Evolutionary conservation across 176 grass and related monocot genomes (phyloP).

Genomic region (Aegilops speltoides): DNA sequence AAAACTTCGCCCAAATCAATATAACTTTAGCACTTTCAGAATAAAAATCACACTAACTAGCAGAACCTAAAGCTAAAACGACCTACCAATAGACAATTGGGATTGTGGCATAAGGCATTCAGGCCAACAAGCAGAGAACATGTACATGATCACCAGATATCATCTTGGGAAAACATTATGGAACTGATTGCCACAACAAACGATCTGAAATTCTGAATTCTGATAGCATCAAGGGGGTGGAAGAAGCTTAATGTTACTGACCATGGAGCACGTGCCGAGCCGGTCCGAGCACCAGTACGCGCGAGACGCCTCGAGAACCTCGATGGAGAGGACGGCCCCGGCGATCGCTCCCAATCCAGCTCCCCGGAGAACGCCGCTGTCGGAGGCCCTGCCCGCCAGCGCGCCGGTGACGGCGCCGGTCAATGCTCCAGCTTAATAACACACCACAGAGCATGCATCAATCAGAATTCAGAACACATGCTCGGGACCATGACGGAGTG

Average conservation of each 20-base stretch:
- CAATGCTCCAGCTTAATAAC: conserved; percentile 53
- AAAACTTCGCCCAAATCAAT: too few species aligned
- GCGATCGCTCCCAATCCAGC: conserved; percentile 67
- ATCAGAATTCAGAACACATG: neutral
- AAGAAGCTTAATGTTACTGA: conserved; percentile 39
- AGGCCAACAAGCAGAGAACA: neutral
- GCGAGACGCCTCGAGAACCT: conserved; percentile 71
- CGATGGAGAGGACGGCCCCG: conserved; percentile 68
- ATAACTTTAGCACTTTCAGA: too few species aligned
- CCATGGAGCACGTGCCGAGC: conserved; percentile 67
- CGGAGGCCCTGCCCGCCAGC: conserved; percentile 62
- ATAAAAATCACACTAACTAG: neutral
- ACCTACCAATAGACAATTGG: neutral
- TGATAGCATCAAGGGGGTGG: neutral
- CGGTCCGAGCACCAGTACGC: conserved; percentile 70
- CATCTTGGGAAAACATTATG: conserved; percentile 5
- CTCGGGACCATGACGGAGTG: neutral
- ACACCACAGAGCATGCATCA: neutral
- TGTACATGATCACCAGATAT: neutral
- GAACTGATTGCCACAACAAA: neutral
- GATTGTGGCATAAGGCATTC: neutral
- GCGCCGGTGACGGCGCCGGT: conserved; percentile 67
- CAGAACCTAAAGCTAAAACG: neutral
- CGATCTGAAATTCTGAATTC: neutral
- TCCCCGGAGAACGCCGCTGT: conserved; percentile 64